Base-by-base conservation (phyloP, 2,329 filamentous ascomycete species). In the Diplodia scrobiculata region DNA sequence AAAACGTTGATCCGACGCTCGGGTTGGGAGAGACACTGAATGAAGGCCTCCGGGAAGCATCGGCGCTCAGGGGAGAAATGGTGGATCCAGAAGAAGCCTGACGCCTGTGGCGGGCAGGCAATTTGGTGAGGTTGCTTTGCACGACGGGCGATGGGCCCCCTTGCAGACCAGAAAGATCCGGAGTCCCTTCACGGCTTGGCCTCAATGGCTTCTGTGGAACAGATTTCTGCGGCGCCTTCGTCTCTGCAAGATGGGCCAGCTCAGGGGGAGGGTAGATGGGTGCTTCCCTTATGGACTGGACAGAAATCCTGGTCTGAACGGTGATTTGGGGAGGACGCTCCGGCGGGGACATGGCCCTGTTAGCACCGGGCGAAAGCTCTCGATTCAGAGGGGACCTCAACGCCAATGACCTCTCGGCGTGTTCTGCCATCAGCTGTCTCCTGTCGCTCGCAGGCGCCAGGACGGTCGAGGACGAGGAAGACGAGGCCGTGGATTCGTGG, bases 381-480 rank as follows among this genome's bases (percentile, higher is more conserved):
- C 48, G 45, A 21, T 60, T 29, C 25, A 66, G 17, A 11, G 58
- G 38, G 1, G 58, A 62, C n/a, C 10, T 47, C 25, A 29, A n/a
- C 5, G 86, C 83, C n/a, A 76, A 71, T 17, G 72, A 70, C 45
- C 76, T 29, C 64, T 66, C 53, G 62, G 29, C 65, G 50, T 66
- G 6, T 36, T 36, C 63, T 13, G 55, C 29, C 63, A 29, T 45
- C 47, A 62, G 17, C 45, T 53, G 58, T 62, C 58, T 62, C 36
- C 54, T 63, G 38, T 60, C 41, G 38, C 58, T 62, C 27, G 58
- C 45, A 17, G 58, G 58, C n/a, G 41, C 58, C 45, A 86, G 83
- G 9, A 90, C 84, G 1, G 88, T 91, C 6, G 89, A 91, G 68
- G 84, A 86, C 5, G 89, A 91, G 0, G 89, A 91, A 0, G 89